A percentile compares a stretch with the other conserved stretches of the same genome.
These are phyloP conservation scores for Rhamnella rubrinervis DNA, from an alignment of 331 rosid genomes.

Conservation along the genomic window DNA sequence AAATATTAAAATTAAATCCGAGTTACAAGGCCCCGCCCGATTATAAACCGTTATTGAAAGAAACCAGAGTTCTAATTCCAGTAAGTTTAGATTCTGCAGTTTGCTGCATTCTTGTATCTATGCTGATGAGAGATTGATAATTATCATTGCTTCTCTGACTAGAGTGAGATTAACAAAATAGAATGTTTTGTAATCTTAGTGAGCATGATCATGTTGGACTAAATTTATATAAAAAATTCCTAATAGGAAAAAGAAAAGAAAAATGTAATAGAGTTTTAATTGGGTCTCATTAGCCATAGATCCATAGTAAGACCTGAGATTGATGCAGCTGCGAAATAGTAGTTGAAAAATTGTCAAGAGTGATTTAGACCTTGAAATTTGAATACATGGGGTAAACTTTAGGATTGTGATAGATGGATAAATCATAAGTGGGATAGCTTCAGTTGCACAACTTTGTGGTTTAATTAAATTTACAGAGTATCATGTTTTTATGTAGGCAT, in stretches of 20 bases:
- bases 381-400: neutral
- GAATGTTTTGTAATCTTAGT: neutral
- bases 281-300: too few relatives aligned
- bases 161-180: neutral
- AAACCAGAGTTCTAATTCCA: constrained; percentile 67
- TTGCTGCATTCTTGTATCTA: constrained; percentile 9
- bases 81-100: constrained; percentile 56
- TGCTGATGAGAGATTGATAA: neutral
- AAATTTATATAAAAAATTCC: neutral
- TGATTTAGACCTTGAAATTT: neutral
- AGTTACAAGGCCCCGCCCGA: constrained; percentile 82
- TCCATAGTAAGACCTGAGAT: too few relatives aligned
- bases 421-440: too few relatives aligned
- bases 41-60: constrained; percentile 78
- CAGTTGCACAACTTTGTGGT: too few relatives aligned
- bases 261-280: neutral
- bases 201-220: neutral
- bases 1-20: constrained; percentile 81
- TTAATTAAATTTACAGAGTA: too few relatives aligned
- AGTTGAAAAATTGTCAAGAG: neutral
- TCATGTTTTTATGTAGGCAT: too few relatives aligned
- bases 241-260: neutral
- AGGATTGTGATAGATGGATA: neutral
- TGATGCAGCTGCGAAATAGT: neutral
- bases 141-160: neutral